Conservation (phyloP, 1,139 yeast species). For the Saccharomycopsis phalli region DNA sequence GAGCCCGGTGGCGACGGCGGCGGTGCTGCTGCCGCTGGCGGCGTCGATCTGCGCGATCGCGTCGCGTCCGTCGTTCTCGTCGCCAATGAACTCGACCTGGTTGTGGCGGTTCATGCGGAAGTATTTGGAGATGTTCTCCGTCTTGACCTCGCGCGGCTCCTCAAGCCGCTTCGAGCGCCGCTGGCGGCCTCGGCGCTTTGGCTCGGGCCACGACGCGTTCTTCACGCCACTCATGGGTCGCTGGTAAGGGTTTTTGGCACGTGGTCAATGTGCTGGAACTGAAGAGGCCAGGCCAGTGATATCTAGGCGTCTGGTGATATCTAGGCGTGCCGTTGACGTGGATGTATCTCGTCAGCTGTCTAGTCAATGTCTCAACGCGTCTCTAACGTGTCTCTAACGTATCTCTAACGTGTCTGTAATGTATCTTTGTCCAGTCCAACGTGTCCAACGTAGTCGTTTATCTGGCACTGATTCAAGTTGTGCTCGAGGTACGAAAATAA, state of each 20-base stretch:
- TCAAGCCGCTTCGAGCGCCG: not conserved
- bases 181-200: not conserved
- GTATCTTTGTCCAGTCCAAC: too few species aligned
- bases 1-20: constrained; percentile 45
- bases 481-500: too few species aligned
- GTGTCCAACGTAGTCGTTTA: too few species aligned
- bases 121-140: not conserved
- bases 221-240: too few species aligned
- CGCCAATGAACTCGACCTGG: not conserved
- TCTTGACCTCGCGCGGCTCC: not conserved
- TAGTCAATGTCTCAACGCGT: not conserved
- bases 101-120: constrained; percentile 1
- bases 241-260: too few species aligned
- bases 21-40: not conserved
- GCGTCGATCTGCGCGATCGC: not conserved
- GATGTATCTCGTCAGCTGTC: not conserved
- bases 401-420: too few species aligned
- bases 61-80: not conserved
- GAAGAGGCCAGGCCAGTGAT: too few species aligned
- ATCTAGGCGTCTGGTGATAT: not conserved
- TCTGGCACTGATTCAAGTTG: too few species aligned
- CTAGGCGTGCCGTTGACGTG: not conserved
- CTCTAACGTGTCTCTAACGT: too few species aligned
- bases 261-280: too few species aligned
- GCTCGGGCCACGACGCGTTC: not conserved